Evolutionary conservation across 2,329 filamentous ascomycete genomes (phyloP).

Genomic region (Aspergillus carbonarius): DNA sequence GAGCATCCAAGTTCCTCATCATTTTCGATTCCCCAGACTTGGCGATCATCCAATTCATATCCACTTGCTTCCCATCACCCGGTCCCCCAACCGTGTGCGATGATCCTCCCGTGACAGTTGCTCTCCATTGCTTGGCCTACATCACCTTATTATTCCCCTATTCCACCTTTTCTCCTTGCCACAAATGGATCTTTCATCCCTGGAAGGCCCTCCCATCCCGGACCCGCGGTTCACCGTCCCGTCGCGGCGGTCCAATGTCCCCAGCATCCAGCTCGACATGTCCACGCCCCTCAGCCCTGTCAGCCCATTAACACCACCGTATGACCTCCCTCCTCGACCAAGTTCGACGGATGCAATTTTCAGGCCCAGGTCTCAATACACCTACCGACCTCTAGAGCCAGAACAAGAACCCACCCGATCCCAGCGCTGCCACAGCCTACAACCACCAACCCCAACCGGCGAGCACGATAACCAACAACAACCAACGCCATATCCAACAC

Average conservation of each 20-base stretch:
- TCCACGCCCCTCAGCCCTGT: constrained; percentile 9
- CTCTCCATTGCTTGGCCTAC: background rate
- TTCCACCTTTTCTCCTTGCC: background rate
- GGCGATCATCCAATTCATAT: background rate
- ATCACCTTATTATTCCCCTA: background rate
- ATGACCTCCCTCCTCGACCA: constrained; percentile 15
- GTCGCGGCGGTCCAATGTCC: background rate
- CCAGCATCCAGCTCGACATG: constrained; percentile 14
- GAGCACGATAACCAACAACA: background rate
- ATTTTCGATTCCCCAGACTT: background rate
- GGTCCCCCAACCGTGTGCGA: background rate
- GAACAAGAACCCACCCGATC: background rate
- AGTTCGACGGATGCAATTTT: constrained; percentile 17
- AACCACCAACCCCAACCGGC: background rate
- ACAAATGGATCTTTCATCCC: constrained; percentile 35
- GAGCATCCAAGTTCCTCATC: background rate
- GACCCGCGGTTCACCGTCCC: constrained; percentile 19
- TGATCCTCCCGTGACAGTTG: background rate
- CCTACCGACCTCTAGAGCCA: background rate
- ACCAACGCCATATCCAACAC: background rate
- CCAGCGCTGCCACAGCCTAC: constrained; percentile 5
- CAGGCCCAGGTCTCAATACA: background rate
- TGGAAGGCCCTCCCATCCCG: constrained; percentile 35
- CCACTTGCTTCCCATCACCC: background rate
- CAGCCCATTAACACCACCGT: background rate